Base-by-base conservation (phyloP, 1,284 basidiomycete genomes). In the Takashimella koratensis region DNA sequence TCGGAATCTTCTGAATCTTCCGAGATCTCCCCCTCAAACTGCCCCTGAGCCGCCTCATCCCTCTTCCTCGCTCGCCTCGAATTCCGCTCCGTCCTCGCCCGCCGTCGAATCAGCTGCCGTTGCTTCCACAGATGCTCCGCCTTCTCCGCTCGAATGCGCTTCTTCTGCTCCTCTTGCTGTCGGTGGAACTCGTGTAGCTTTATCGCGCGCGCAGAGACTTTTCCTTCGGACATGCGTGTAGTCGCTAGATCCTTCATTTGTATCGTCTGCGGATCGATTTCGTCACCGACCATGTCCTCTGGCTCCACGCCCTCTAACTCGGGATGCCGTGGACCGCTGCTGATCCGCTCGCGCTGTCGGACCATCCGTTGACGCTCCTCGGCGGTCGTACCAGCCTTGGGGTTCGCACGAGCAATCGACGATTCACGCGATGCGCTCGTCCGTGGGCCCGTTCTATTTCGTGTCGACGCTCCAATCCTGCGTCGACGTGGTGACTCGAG, bases 1-100 rank as follows among this genome's bases (percentile, higher is more conserved):
- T 70, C 70, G 1, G 69, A 69, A 47, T 74, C 65, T 6, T 56
- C 53, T 45, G 68, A 67, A 51, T 73, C 71, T 16, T 52, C 60
- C 13, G 64, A 67, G 13, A 72, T 60, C 11, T 52, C 51, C 41
- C 67, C 56, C 24, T 52, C 52, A 0, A 65, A 70, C 2, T 49
- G 23, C 27, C 60, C 53, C 10, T 46, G 21, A 0, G 57, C 45
- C 6, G 48, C 57, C 26, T 59, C 52, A 20, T 70, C 54, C 19
- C 67, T 54, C 25, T 57, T 49, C 30, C 30, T 36, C n/a, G 46
- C 64, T 6, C 69, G 56, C 43, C 59, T 56, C 16, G 20, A 43
- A 52, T 73, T 71, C 45, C 57, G 49, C 44, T 58, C 50, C 24
- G 58, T 53, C 11, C 71, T 55, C 1, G 66, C 58, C 47, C 71